Evolutionary conservation across 257 asterid genomes (phyloP), one percentile per base, ranked within the genome.

Genomic region (Perilla frutescens): DNA sequence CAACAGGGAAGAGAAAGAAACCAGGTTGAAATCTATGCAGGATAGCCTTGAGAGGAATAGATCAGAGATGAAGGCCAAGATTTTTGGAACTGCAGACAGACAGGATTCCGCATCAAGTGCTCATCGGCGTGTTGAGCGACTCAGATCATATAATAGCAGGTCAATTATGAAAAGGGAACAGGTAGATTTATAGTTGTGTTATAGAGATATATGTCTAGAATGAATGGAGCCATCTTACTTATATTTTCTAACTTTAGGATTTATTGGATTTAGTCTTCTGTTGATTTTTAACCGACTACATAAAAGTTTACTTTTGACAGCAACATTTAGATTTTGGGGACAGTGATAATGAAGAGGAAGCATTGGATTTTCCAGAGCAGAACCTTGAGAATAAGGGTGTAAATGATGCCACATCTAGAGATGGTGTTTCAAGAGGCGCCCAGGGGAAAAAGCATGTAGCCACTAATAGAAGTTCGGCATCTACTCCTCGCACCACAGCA

Each of bases 1-100:
- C 59, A 90, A 85, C 59, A 81, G 96, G 79, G 90, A 79, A 37
- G 96, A 90, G 83, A 95, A 95, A 77, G 98, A 95, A 85, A 92
- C 98, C 53, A 85, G 84, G 80, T 70, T 92, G 84, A 95, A 84
- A 85, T 86, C 86, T 58, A 80, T 95, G 99, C 95, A 87, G 81
- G 98, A 92, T 82, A 89, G 87, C 81, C 83, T 92, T 57, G 98
- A 92, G 81, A 79, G 82, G 71, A 95, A 84, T 83, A 84, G 78
- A 73, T 88, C 96, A 65, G 96, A 95, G 80, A 95, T 95, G 98
- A 86, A 89, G 84, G 76, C 81, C 53, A 92, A 87, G 82, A 66
- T 92, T 68, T 82, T 89, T 8, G 92, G 87, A 72, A 87, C 91
- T 70, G 84, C 77, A 8, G 88, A 84, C 70, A 74, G 78, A 61